A percentile compares a stretch with the other conserved stretches of the same genome.
Conservation (phyloP, 2,329 filamentous ascomycete genomes). For the Zymoseptoria passerinii region DNA sequence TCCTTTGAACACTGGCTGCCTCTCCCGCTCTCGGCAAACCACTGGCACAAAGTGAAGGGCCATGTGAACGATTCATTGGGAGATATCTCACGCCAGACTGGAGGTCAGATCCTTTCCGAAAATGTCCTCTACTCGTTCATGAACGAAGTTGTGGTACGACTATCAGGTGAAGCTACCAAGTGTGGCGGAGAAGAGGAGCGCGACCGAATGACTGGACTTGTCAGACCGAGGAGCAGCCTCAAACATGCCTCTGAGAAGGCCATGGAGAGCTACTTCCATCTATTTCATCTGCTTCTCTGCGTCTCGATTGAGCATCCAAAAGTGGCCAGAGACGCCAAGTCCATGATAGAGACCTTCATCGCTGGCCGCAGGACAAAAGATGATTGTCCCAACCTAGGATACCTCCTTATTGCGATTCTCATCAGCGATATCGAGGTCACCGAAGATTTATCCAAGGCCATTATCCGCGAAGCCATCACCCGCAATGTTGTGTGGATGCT, state of each 20-base stretch:
- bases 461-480: slow-evolving; percentile 19
- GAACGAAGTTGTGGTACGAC: slow-evolving; percentile 18
- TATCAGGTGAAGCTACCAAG: slow-evolving; percentile 8
- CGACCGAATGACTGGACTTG: background rate
- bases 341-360: slow-evolving; percentile 10
- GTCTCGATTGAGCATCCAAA: slow-evolving; percentile 12
- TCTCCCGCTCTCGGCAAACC: slow-evolving; percentile 14
- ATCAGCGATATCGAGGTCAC: slow-evolving; percentile 11
- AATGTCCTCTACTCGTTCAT: slow-evolving; percentile 18
- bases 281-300: slow-evolving; percentile 19
- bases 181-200: background rate
- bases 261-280: slow-evolving; percentile 19
- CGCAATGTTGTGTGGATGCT: slow-evolving; percentile 23
- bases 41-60: slow-evolving; percentile 14
- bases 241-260: slow-evolving; percentile 18
- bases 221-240: slow-evolving; percentile 10
- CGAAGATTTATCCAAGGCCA: slow-evolving; percentile 12
- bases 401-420: slow-evolving; percentile 18
- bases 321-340: slow-evolving; percentile 10
- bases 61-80: slow-evolving; percentile 2
- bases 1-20: slow-evolving; percentile 17
- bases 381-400: slow-evolving; percentile 15
- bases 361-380: slow-evolving; percentile 13
- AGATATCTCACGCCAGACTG: slow-evolving; percentile 1
- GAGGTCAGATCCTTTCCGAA: slow-evolving; percentile 5